These are phyloP conservation scores for Inonotus hispidus DNA, from an alignment of 1,284 basidiomycete species.

Conservation along the genomic window DNA sequence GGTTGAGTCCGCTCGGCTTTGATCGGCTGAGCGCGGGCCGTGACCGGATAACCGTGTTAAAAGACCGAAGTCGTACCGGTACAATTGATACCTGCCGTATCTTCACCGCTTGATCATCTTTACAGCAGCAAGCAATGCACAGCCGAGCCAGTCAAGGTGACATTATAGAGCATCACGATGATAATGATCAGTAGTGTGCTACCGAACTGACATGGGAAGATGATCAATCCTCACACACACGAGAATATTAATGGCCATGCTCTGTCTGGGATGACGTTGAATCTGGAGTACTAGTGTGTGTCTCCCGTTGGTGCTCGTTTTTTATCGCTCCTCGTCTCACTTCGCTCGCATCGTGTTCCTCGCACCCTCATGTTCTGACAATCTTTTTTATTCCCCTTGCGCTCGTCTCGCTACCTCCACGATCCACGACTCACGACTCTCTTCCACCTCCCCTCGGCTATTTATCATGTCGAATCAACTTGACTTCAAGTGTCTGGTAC, in stretches of 20 bases:
- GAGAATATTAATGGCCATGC: background rate
- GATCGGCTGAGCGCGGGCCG: conserved; percentile 3
- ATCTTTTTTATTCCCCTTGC: background rate
- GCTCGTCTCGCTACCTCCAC: conserved; percentile 1
- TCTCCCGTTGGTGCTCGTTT: too few relatives aligned
- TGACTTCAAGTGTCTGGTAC: conserved; percentile 16
- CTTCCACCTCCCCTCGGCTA: background rate
- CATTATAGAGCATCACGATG: background rate
- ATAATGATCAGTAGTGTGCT: background rate
- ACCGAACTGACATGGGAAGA: background rate
- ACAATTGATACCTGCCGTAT: background rate
- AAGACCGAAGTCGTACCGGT: background rate
- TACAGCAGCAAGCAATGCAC: background rate
- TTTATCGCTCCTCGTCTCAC: background rate
- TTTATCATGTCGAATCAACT: background rate
- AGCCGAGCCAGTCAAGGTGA: background rate
- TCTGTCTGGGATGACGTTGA: background rate
- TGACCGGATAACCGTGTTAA: background rate
- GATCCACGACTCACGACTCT: background rate
- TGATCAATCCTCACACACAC: background rate
- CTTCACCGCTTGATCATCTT: background rate
- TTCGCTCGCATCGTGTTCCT: background rate
- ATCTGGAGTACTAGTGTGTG: background rate
- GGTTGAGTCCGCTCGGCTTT: background rate
- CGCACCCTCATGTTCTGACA: background rate